Percentiles rank a stretch among this genome's conserved stretches.
Conservation (phyloP, 2,329 filamentous ascomycete genomes). For the Clarireedia paspali region DNA sequence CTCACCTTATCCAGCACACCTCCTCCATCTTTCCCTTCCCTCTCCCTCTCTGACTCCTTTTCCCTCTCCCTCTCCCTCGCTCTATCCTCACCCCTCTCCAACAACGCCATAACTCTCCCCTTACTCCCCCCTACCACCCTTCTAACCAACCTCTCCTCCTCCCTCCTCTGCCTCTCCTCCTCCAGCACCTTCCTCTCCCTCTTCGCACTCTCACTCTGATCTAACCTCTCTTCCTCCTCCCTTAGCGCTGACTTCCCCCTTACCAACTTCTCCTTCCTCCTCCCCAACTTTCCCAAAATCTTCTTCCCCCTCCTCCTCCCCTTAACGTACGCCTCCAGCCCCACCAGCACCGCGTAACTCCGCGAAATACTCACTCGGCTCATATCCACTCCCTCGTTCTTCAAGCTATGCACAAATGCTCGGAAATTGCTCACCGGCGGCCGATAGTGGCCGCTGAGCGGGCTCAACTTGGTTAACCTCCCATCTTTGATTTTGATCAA, state of each 20-base stretch:
- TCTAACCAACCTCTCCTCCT: background rate
- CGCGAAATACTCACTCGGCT: conserved; percentile 70
- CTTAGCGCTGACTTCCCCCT: background rate
- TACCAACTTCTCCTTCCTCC: background rate
- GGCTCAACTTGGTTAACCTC: conserved; percentile 64
- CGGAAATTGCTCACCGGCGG: conserved; percentile 74
- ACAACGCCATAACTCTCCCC: background rate
- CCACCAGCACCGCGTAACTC: conserved; percentile 74
- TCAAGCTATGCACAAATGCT: conserved; percentile 67
- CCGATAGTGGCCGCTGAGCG: conserved; percentile 72
- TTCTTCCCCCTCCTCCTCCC: conserved; percentile 55
- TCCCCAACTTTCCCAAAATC: background rate
- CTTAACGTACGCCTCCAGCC: conserved; percentile 71
- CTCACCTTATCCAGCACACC: too few relatives aligned
- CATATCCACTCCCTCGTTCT: conserved; percentile 71
- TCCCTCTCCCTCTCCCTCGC: background rate
- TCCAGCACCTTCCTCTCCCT: background rate
- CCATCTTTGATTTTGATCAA: conserved; percentile 81
- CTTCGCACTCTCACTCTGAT: background rate
- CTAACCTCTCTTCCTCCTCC: background rate
- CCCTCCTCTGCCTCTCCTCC: background rate
- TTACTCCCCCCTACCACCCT: background rate
- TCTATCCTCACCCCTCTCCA: background rate
- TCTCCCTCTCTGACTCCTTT: background rate
- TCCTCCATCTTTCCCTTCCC: background rate